A percentile compares a stretch with the other conserved stretches of the same genome.
Conservation (phyloP, 2,329 filamentous ascomycete genomes). For the Fusarium transvaalense region DNA sequence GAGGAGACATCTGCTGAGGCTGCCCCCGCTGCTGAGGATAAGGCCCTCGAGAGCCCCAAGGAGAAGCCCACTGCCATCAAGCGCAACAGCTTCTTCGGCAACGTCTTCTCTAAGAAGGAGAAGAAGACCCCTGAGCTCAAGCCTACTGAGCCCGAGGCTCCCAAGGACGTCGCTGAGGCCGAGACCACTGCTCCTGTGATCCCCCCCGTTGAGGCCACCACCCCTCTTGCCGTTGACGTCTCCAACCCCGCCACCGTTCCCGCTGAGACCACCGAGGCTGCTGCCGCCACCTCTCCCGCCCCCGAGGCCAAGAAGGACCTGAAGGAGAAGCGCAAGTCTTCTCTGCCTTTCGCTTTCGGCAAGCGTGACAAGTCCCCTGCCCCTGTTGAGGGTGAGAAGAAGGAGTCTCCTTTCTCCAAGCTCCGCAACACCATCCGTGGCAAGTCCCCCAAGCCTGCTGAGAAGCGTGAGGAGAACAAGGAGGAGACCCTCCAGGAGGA, state of each 20-base stretch:
- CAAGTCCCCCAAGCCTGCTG: slow-evolving; percentile 57
- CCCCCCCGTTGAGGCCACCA: slow-evolving; percentile 68
- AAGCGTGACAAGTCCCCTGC: slow-evolving; percentile 77
- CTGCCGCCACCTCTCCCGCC: slow-evolving; percentile 57
- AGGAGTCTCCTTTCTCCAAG: slow-evolving; percentile 70
- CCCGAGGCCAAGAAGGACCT: slow-evolving; percentile 71
- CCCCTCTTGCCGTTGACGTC: slow-evolving; percentile 68
- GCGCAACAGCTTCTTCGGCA: slow-evolving; percentile 69
- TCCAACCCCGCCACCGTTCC: slow-evolving; percentile 61
- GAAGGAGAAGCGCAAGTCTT: slow-evolving; percentile 88
- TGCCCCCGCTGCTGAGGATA: slow-evolving; percentile 50
- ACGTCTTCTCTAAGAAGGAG: slow-evolving; percentile 66
- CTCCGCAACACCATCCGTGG: slow-evolving; percentile 68
- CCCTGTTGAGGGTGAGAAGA: slow-evolving; percentile 73
- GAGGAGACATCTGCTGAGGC: slow-evolving; percentile 56
- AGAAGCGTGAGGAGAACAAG: slow-evolving; percentile 53
- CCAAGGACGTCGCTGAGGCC: slow-evolving; percentile 61
- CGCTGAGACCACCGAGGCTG: slow-evolving; percentile 61
- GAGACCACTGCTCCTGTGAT: slow-evolving; percentile 69
- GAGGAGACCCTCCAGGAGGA: slow-evolving; percentile 56
- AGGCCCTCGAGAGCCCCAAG: slow-evolving; percentile 57
- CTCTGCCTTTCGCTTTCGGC: slow-evolving; percentile 79
- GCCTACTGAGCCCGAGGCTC: slow-evolving; percentile 54
- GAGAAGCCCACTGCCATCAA: slow-evolving; percentile 62
- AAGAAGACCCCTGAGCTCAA: slow-evolving; percentile 69